Evolutionary conservation across 1,284 basidiomycete species (phyloP).

Genomic region (Singerocomus inundabilis): DNA sequence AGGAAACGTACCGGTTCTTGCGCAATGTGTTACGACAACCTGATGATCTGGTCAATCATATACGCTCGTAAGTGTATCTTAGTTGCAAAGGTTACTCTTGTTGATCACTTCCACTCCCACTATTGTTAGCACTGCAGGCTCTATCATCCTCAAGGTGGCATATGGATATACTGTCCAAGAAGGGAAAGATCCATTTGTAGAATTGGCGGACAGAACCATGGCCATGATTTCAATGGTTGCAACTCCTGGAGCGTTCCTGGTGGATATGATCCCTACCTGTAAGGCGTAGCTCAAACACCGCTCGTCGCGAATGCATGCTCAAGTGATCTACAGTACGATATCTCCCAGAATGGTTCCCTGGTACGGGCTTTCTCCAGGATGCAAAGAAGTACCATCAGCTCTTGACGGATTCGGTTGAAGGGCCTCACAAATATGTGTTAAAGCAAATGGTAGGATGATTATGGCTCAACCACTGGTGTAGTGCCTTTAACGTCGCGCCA

Average conservation of each 20-base stretch:
- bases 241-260: slow-evolving; percentile 28
- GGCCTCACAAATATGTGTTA: slow-evolving; percentile 40
- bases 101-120: not conserved
- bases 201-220: slow-evolving; percentile 22
- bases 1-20: slow-evolving; percentile 27
- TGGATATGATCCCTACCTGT: slow-evolving; percentile 33
- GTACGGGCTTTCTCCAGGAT: slow-evolving; percentile 42
- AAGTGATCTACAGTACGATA: slow-evolving; percentile 33
- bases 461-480: not conserved
- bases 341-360: slow-evolving; percentile 52
- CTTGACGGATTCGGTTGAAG: slow-evolving; percentile 32
- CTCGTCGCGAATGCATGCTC: not conserved
- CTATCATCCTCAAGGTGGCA: slow-evolving; percentile 20
- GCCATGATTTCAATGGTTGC: slow-evolving; percentile 12
- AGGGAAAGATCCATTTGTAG: slow-evolving; percentile 29
- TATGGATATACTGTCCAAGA: slow-evolving; percentile 28
- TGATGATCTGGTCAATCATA: slow-evolving; percentile 12
- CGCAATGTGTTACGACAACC: slow-evolving; percentile 20
- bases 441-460: slow-evolving; percentile 39
- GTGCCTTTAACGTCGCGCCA: slow-evolving; percentile 17
- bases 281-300: not conserved
- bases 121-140: slow-evolving; percentile 8
- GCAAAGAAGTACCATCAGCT: slow-evolving; percentile 38
- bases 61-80: slow-evolving; percentile 27
- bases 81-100: not conserved